Percentiles rank a stretch among this genome's conserved stretches.
phyloP scores from a whole-genome alignment of 2,329 filamentous ascomycete genomes.

The Xylariaceae sp. region DNA sequence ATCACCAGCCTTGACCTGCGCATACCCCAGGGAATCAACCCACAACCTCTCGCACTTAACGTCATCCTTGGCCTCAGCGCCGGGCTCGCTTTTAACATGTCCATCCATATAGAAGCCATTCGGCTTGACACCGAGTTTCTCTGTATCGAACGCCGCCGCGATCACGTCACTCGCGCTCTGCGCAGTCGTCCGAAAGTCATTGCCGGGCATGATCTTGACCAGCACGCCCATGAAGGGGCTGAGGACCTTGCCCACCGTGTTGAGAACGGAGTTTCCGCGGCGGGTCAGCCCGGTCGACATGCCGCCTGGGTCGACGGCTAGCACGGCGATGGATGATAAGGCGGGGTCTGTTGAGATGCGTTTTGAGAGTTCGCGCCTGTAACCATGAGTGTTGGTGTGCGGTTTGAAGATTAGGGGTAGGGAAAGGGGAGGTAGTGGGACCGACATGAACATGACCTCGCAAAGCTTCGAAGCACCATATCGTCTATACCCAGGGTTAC shows the following conservation, averaged over 20 bases:
- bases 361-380: constrained; percentile 28
- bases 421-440: not conserved
- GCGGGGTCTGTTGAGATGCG: constrained; percentile 26
- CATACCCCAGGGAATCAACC: constrained; percentile 26
- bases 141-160: constrained; percentile 24
- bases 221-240: constrained; percentile 9
- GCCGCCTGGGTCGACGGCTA: constrained; percentile 34
- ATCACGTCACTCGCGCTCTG: constrained; percentile 31
- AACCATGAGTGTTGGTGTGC: too few species aligned
- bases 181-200: constrained; percentile 21
- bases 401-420: not conserved
- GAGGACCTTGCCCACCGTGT: constrained; percentile 10
- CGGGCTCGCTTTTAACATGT: constrained; percentile 8
- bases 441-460: constrained; percentile 31
- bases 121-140: constrained; percentile 23
- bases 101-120: constrained; percentile 34
- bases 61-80: constrained; percentile 26
- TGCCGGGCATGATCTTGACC: constrained; percentile 17
- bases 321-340: constrained; percentile 26
- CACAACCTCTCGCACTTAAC: constrained; percentile 28
- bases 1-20: constrained; percentile 26
- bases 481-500: constrained; percentile 25
- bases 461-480: constrained; percentile 33
- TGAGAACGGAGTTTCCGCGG: not conserved
- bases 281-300: constrained; percentile 27